Evolutionary conservation across 768 basidiomycete species (phyloP).

Genomic region (Amanita subjunquillea): DNA sequence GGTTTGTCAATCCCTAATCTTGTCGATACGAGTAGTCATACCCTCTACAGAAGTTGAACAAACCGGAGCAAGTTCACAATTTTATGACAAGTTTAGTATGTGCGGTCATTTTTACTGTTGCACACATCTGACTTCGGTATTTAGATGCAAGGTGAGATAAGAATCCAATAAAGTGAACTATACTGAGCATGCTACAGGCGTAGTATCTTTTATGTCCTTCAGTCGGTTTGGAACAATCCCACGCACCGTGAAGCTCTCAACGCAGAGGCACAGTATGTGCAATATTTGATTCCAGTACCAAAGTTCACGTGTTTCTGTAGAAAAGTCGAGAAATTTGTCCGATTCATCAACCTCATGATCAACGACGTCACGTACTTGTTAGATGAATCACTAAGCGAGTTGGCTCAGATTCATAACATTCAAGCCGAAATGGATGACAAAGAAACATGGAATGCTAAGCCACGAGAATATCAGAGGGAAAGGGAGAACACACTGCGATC

Average conservation of each 20-base stretch:
- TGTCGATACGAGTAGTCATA: neutral
- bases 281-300: neutral
- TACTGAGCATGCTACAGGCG: slow-evolving; percentile 34
- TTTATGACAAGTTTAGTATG: slow-evolving; percentile 96
- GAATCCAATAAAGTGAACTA: neutral
- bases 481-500: slow-evolving; percentile 65
- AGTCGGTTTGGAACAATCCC: slow-evolving; percentile 87
- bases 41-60: slow-evolving; percentile 77
- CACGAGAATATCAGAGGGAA: slow-evolving; percentile 73
- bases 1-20: slow-evolving; percentile 36
- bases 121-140: slow-evolving; percentile 23
- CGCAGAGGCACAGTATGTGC: slow-evolving; percentile 56
- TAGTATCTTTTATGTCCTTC: slow-evolving; percentile 81
- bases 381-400: slow-evolving; percentile 88
- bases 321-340: slow-evolving; percentile 87
- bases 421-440: slow-evolving; percentile 78
- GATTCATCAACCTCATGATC: slow-evolving; percentile 95
- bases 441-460: slow-evolving; percentile 54
- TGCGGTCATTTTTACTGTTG: slow-evolving; percentile 10
- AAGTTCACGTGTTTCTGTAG: slow-evolving; percentile 24
- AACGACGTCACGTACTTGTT: slow-evolving; percentile 98
- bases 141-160: slow-evolving; percentile 5
- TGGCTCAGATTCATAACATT: slow-evolving; percentile 81
- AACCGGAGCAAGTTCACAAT: slow-evolving; percentile 95
- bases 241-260: slow-evolving; percentile 81